phyloP scores from a whole-genome alignment of 1,284 basidiomycete genomes.

The Pseudozyma tsukubaensis region DNA sequence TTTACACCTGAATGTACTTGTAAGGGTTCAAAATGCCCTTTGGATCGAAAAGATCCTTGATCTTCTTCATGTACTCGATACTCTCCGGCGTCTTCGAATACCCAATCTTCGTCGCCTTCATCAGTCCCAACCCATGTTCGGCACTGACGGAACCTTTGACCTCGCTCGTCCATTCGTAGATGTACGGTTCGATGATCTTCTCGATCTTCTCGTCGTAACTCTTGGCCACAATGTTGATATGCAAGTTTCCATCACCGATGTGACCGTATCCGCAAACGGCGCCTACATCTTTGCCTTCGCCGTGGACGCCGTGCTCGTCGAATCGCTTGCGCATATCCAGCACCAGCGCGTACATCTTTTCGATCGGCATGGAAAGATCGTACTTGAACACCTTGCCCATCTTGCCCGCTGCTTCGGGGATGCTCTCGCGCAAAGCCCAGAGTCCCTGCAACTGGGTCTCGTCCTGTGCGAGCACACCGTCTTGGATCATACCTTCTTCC shows the following conservation, averaged over 20 bases:
- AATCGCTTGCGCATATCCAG: conserved; percentile 82
- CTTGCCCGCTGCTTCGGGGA: conserved; percentile 93
- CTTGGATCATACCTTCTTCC: conserved; percentile 81
- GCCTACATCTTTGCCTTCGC: conserved; percentile 75
- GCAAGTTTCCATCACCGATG: conserved; percentile 95
- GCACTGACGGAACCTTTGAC: conserved; percentile 87
- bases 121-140: conserved; percentile 93
- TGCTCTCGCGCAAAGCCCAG: conserved; percentile 93
- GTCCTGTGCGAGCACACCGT: conserved; percentile 92
- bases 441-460: conserved; percentile 88
- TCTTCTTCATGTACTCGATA: conserved; percentile 87
- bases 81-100: conserved; percentile 86
- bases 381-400: conserved; percentile 98
- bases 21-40: conserved; percentile 91
- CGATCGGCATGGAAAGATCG: conserved; percentile 90
- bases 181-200: conserved; percentile 88
- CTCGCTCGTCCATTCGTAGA: conserved; percentile 87
- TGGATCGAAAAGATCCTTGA: conserved; percentile 92
- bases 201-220: conserved; percentile 86
- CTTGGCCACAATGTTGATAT: conserved; percentile 91
- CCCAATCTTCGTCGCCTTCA: conserved; percentile 90
- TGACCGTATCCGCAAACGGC: conserved; percentile 87
- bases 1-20: conserved; percentile 71
- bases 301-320: conserved; percentile 78
- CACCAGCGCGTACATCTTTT: conserved; percentile 89